These are phyloP conservation scores for Backusella circina DNA, from an alignment of 192 early-diverging fungal species.

Conservation along the genomic window DNA sequence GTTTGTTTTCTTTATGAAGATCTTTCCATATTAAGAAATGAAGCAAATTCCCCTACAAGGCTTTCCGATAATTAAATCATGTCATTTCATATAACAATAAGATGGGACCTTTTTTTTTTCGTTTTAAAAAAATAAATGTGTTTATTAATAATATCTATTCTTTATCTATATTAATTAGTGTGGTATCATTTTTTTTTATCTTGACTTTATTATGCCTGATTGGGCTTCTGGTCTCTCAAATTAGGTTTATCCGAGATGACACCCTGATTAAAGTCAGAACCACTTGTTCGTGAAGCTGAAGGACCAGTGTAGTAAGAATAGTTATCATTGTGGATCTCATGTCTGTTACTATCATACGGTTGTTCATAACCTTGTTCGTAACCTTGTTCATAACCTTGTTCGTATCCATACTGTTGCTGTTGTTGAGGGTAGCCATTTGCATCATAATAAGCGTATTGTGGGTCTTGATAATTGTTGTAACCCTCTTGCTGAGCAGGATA, in stretches of 20 bases:
- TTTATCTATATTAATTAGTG: background rate
- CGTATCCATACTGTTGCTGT: background rate
- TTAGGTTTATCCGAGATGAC: background rate
- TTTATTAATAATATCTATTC: background rate
- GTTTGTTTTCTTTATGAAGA: background rate
- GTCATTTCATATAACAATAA: background rate
- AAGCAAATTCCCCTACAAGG: background rate
- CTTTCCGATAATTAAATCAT: background rate
- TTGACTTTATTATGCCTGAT: background rate
- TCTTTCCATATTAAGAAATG: background rate
- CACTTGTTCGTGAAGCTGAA: background rate
- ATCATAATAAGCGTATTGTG: background rate
- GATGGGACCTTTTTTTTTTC: no score
- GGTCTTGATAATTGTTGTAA: background rate
- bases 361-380: background rate
- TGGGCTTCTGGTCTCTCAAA: background rate
- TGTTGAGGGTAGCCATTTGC: background rate
- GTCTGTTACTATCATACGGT: background rate
- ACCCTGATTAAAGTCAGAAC: background rate
- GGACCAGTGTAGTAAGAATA: background rate
- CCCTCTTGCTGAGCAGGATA: background rate
- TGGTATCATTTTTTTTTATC: background rate
- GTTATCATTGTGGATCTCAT: background rate
- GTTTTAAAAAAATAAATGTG: no score
- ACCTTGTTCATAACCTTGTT: background rate